phyloP scores from a whole-genome alignment of 495 filamentous ascomycete species.

The Barbatosphaeria neglecta region DNA sequence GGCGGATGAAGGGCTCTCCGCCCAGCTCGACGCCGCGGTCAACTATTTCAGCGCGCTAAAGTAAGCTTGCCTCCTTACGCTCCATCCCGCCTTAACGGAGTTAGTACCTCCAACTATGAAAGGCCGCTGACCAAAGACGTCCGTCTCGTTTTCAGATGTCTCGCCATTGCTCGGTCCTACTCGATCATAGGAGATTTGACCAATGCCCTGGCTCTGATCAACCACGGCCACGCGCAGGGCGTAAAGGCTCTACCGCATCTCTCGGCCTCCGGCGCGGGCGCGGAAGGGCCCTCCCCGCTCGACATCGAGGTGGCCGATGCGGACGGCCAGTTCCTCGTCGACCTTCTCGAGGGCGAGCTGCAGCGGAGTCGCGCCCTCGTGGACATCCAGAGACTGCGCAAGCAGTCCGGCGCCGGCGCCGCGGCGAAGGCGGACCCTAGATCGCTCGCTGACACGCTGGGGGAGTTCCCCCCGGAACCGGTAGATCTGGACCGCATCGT shows the following conservation, averaged over 20 bases:
- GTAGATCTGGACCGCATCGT: constrained; percentile 73
- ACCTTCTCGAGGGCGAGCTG: constrained; percentile 53
- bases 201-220: constrained; percentile 75
- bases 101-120: no score
- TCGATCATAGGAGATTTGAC: constrained; percentile 56
- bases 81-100: no score
- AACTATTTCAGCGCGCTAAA: constrained; percentile 82
- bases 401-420: constrained; percentile 15
- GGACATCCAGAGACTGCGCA: constrained; percentile 53
- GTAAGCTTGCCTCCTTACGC: constrained; percentile 46
- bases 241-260: constrained; percentile 25
- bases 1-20: constrained; percentile 65
- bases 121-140: no score
- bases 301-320: constrained; percentile 48
- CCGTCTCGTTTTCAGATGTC: constrained; percentile 63
- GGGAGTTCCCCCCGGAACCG: constrained; percentile 55
- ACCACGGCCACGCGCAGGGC: constrained; percentile 51
- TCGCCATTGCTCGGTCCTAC: constrained; percentile 80
- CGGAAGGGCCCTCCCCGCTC: constrained; percentile 18
- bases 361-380: constrained; percentile 72
- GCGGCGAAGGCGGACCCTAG: constrained; percentile 13
- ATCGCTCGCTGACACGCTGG: constrained; percentile 58
- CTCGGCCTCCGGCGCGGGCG: constrained; percentile 16
- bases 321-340: constrained; percentile 44
- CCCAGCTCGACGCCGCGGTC: constrained; percentile 64